Percentiles rank a stretch among this genome's conserved stretches.
Conservation (phyloP, 768 basidiomycete genomes). For the Suillus occidentalis region DNA sequence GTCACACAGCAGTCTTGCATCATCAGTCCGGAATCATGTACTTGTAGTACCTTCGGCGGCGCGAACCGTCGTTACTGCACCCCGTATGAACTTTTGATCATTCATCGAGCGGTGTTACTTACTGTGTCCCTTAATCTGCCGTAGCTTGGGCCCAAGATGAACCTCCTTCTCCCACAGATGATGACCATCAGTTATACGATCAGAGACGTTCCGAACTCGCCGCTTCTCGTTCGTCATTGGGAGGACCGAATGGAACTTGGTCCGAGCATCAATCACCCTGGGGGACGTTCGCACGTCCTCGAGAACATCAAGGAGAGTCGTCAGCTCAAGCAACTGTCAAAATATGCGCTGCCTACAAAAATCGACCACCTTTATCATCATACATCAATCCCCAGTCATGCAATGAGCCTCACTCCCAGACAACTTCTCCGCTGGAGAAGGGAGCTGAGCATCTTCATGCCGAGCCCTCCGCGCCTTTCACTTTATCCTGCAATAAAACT, state of each 20-base stretch:
- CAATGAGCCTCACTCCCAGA: neutral
- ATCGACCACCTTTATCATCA: constrained; percentile 55
- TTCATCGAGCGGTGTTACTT: constrained; percentile 2
- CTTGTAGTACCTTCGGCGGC: constrained; percentile 40
- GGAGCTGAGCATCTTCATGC: neutral
- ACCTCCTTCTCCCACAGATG: constrained; percentile 68
- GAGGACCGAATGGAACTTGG: constrained; percentile 33
- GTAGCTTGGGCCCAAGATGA: constrained; percentile 85
- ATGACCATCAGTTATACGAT: constrained; percentile 35
- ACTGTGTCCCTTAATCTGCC: constrained; percentile 8
- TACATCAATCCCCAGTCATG: constrained; percentile 21
- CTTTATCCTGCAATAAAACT: constrained; percentile 53
- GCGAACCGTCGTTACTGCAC: constrained; percentile 61
- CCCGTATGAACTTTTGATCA: constrained; percentile 50
- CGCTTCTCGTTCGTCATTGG: constrained; percentile 49
- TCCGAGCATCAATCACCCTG: constrained; percentile 51
- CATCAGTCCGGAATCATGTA: constrained; percentile 28
- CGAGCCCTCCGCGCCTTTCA: constrained; percentile 37
- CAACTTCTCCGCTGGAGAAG: neutral
- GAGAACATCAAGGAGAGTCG: constrained; percentile 33
- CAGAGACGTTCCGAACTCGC: constrained; percentile 51
- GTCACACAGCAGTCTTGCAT: constrained; percentile 26
- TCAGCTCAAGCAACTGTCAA: constrained; percentile 28
- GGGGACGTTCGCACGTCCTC: constrained; percentile 73
- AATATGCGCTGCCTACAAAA: constrained; percentile 36